Evolutionary conservation across 2,329 filamentous ascomycete genomes (phyloP), one percentile per base, ranked within the genome.

Genomic region (Geosmithia putterillii): DNA sequence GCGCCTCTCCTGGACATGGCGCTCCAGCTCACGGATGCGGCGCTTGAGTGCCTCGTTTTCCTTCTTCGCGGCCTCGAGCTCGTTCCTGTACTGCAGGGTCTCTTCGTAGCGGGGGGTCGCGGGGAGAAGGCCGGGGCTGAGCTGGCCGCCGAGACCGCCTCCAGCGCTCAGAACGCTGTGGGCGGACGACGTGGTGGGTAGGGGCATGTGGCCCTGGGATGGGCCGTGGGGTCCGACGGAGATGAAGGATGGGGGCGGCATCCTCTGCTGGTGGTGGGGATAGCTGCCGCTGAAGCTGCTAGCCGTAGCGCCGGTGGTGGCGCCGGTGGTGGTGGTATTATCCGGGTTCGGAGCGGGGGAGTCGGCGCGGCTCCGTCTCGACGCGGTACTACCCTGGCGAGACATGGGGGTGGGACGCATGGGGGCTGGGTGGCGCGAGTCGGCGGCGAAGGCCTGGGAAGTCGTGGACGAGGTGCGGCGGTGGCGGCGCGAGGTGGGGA

Each of bases 21-120:
- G 65, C 60, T 83, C 79, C 10, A 83, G 59, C 38, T 83, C 79
- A 39, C 76, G 68, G 45, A 83, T 73, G 14, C 74, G 69, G 44
- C 70, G 65, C 63, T 78, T 79, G 39, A 83, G 59, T 0, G 59
- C 56, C 42, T 83, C 79, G 46, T 83, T 83, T 59, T 83, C 79
- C 40, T 69, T 66, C 60, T 79, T 81, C 35, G 75, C 73, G 5
- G 52, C 61, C 20, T 83, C 79, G 0, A 83, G 62, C 54, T 83
- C 79, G 34, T 69, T 65, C 4, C 77, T 66, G 51, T 76, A 76
- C 46, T 70, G 71, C 0, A 71, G 72, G 1, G 74, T 74, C 57
- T 83, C 79, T 50, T 82, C 79, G 54, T 79, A 80, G 12, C 78
- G 69, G 10, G 67, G 58, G 0, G 76, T 81, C 2, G 69, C 74